Percentiles rank a stretch among this genome's conserved stretches.
Conservation (phyloP, 108 stramenopile species). For the Nitzschia sp. region DNA sequence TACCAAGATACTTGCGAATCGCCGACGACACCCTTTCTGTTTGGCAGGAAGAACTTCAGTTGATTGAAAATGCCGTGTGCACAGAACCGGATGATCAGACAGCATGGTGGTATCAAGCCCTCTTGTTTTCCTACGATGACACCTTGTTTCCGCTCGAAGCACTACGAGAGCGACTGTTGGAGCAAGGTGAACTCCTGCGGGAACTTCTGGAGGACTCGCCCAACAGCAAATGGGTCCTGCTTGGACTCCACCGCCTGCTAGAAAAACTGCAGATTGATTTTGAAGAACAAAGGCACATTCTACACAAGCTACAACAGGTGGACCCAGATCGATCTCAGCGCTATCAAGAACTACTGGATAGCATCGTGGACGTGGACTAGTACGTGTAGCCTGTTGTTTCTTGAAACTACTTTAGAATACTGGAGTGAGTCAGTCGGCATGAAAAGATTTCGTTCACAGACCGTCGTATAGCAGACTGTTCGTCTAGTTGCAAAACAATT, state of each 20-base stretch:
- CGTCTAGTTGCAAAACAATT: no score
- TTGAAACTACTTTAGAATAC: no score
- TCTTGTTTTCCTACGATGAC: conserved; percentile 44
- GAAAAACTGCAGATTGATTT: neutral
- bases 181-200: conserved; percentile 31
- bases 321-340: conserved; percentile 47
- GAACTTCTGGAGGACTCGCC: conserved; percentile 50
- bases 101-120: conserved; percentile 95
- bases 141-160: neutral
- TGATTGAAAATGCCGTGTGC: conserved; percentile 86
- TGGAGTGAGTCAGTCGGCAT: no score
- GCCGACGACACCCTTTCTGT: conserved; percentile 4
- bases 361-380: no score
- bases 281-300: conserved; percentile 11
- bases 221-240: conserved; percentile 47
- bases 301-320: conserved; percentile 29
- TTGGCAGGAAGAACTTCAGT: conserved; percentile 57
- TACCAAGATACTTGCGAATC: conserved; percentile 42
- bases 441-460: no score
- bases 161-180: conserved; percentile 20
- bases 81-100: conserved; percentile 98
- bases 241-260: conserved; percentile 41
- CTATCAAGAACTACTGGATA: conserved; percentile 25
- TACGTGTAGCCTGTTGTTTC: no score
- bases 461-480: no score